Conservation (phyloP, 139 green algal species). For the Picochlorum costavermella region DNA sequence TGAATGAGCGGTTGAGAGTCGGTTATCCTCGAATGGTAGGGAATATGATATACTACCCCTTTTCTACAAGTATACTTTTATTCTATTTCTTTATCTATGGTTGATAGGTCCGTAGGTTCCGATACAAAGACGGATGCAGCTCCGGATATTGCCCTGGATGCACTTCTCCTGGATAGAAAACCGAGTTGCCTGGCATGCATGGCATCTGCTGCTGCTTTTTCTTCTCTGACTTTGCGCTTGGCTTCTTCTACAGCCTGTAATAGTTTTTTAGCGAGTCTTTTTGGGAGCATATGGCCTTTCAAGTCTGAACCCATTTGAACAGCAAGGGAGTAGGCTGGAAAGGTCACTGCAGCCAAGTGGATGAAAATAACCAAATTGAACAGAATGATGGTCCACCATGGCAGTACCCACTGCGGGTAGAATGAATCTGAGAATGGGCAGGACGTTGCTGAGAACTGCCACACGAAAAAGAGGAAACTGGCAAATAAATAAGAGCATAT, state of each 20-base stretch:
- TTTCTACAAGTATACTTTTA: no score
- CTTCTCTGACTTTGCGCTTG: neutral
- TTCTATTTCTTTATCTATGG: no score
- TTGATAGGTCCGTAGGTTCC: no score
- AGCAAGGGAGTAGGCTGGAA: conserved; percentile 35
- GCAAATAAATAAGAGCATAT: conserved; percentile 34
- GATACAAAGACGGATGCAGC: no score
- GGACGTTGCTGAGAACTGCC: conserved; percentile 31
- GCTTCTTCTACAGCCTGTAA: neutral
- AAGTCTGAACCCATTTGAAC: conserved; percentile 42
- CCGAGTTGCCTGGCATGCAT: neutral
- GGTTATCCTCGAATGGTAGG: neutral
- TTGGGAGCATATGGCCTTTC: conserved; percentile 16
- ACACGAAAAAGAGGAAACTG: conserved; percentile 11
- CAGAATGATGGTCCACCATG: conserved; percentile 29
- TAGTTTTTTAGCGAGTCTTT: conserved; percentile 10
- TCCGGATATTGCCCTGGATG: no score
- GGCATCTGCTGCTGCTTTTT: conserved; percentile 10
- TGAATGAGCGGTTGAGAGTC: neutral
- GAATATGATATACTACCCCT: no score
- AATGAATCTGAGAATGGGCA: conserved; percentile 33
- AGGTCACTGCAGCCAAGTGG: conserved; percentile 19
- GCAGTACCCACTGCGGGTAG: conserved; percentile 11
- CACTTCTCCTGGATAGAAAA: no score
- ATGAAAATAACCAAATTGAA: conserved; percentile 26